Conservation (phyloP, 2,329 filamentous ascomycete species). For the Fusarium piperis region DNA sequence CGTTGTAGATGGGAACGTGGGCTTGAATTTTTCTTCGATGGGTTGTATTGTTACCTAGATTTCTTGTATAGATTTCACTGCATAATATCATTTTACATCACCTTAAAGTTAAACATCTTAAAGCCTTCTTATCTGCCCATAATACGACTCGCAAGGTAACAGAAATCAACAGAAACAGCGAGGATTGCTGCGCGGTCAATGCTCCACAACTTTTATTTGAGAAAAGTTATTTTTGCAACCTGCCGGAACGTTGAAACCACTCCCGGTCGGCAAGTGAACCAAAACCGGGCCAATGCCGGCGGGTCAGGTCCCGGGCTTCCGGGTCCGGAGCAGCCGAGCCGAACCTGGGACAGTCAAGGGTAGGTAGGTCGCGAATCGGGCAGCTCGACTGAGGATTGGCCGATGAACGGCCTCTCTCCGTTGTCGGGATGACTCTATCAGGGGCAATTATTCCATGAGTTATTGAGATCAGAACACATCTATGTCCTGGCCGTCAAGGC, state of each 20-base stretch:
- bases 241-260: neutral
- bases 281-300: slow-evolving; percentile 21
- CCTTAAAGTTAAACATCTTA: neutral
- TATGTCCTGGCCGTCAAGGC: neutral
- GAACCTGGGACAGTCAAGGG: neutral
- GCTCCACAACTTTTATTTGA: neutral
- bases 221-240: neutral
- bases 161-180: neutral
- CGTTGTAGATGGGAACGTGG: neutral
- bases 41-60: neutral
- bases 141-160: neutral
- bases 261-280: neutral
- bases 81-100: neutral
- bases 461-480: neutral
- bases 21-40: neutral
- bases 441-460: neutral
- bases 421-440: slow-evolving; percentile 2
- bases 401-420: slow-evolving; percentile 7
- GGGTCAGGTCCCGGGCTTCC: slow-evolving; percentile 10
- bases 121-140: neutral
- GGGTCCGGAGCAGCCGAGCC: slow-evolving; percentile 5
- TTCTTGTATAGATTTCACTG: neutral
- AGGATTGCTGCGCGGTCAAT: neutral
- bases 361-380: neutral
- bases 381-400: neutral